Base-by-base conservation (phyloP, 371 early-diverging fungal genomes). In the Fennellomyces sp. region DNA sequence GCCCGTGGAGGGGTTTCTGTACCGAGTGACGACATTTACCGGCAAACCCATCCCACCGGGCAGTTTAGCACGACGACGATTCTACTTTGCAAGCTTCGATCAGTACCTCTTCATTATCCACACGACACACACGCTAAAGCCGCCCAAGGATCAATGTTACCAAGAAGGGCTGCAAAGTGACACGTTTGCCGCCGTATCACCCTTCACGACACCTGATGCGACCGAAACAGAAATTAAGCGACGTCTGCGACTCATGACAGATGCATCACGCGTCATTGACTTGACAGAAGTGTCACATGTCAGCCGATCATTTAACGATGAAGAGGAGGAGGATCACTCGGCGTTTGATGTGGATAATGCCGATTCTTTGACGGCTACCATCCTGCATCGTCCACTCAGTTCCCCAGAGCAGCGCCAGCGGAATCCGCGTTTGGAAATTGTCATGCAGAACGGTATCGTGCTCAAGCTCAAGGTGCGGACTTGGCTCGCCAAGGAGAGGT, bases 31-130 rank as follows among this genome's bases (percentile, higher is more conserved):
- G 28, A 73, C 78, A 3, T 77, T 80, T 27, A 51, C 65, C n/a
- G 87, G 87, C 17, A 61, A 69, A 47, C 51, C 55, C 1, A 73
- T 73, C 17, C 55, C 54, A 19, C 42, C 69, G 0, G 38, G 39
- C 30, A 25, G 47, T 3, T 47, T 62, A 1, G 52, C 42, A 10
- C 52, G 56, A 6, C 66, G 73, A 17, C 56, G 69, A 28, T 68
- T 71, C 6, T 87, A 87, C 49, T 69, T 81, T 62, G 76, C 83
- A 12, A 70, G 83, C 3, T 85, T 85, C 54, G 78, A 85, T 53
- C 77, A 82, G 48, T 74, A 73, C 31, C 51, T 87, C 6, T 75
- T 85, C 28, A 82, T 76, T 42, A 72, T 61, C 42, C 27, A 60
- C 8, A 23, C 23, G 1, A 45, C 12, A 7, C 45, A 61, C 28